These are phyloP conservation scores for Sporobolomyces pararoseus DNA, from an alignment of 768 basidiomycete species.

Conservation along the genomic window DNA sequence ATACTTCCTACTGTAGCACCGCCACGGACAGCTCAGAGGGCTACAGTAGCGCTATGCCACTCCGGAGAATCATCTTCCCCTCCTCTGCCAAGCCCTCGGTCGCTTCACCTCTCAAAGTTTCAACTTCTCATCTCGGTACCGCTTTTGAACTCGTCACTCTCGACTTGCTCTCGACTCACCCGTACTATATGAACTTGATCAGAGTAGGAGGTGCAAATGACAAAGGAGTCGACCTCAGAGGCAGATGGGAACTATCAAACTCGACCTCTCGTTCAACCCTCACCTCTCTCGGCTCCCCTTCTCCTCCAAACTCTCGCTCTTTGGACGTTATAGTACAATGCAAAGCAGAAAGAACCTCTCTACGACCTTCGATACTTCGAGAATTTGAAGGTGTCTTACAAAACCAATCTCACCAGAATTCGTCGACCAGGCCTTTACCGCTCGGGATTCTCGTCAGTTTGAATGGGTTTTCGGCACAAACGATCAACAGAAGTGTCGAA, in stretches of 20 bases:
- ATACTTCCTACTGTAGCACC: background rate
- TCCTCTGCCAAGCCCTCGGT: background rate
- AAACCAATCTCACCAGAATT: background rate
- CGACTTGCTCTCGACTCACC: background rate
- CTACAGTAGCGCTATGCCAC: too few species aligned
- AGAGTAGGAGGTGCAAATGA: constrained; percentile 24
- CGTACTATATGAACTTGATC: background rate
- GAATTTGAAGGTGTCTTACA: constrained; percentile 30
- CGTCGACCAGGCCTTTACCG: background rate
- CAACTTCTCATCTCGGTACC: constrained; percentile 16
- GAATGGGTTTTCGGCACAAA: background rate
- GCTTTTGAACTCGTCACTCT: constrained; percentile 27
- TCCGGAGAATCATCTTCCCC: background rate
- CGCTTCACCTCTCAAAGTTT: background rate
- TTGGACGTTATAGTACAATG: constrained; percentile 27
- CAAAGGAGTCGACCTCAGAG: constrained; percentile 28
- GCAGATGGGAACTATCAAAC: background rate
- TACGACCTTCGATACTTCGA: constrained; percentile 15
- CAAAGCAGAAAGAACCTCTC: constrained; percentile 2
- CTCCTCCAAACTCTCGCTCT: too few species aligned
- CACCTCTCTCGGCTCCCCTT: background rate
- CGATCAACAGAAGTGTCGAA: background rate
- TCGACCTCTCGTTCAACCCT: background rate
- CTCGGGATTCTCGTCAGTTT: background rate
- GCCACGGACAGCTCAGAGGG: background rate